Evolutionary conservation across 768 basidiomycete species (phyloP).

Genomic region (Trametes cubensis): DNA sequence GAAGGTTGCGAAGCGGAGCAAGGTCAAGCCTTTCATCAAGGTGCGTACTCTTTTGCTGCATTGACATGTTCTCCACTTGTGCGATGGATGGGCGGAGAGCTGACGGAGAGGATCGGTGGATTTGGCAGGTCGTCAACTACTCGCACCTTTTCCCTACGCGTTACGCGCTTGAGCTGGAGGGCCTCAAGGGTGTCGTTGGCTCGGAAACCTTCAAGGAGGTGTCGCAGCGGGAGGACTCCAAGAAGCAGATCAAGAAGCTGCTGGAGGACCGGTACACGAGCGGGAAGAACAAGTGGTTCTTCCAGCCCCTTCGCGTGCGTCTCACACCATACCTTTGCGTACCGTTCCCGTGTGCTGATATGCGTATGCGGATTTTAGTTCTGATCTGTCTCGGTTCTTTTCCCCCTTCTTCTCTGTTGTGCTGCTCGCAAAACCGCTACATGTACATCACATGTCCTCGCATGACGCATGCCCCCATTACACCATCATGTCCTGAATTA

Average conservation of each 20-base stretch:
- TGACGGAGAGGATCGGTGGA: background rate
- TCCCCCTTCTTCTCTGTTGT: conserved; percentile 10
- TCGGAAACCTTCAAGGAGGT: conserved; percentile 97
- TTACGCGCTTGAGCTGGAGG: conserved; percentile 96
- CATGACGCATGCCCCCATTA: conserved; percentile 32
- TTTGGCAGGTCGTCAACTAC: conserved; percentile 87
- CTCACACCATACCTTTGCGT: background rate
- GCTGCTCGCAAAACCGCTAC: conserved; percentile 24
- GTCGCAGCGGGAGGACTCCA: conserved; percentile 89
- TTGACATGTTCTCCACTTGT: no score
- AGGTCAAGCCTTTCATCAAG: conserved; percentile 99
- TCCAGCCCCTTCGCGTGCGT: conserved; percentile 77
- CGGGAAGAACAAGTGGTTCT: conserved; percentile 99
- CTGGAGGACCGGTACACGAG: conserved; percentile 92
- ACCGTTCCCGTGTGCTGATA: conserved; percentile 1
- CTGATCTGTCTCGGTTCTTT: conserved; percentile 15
- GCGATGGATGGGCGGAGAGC: no score
- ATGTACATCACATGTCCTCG: conserved; percentile 29
- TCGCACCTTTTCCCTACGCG: conserved; percentile 99
- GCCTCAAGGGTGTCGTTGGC: conserved; percentile 83
- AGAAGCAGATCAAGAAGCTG: conserved; percentile 95
- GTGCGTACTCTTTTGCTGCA: conserved; percentile 45
- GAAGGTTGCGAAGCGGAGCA: conserved; percentile 88
- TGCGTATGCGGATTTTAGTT: background rate
- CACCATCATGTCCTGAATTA: conserved; percentile 16